Base-by-base conservation (phyloP, 768 basidiomycete genomes). In the Sarcomyxa edulis region DNA sequence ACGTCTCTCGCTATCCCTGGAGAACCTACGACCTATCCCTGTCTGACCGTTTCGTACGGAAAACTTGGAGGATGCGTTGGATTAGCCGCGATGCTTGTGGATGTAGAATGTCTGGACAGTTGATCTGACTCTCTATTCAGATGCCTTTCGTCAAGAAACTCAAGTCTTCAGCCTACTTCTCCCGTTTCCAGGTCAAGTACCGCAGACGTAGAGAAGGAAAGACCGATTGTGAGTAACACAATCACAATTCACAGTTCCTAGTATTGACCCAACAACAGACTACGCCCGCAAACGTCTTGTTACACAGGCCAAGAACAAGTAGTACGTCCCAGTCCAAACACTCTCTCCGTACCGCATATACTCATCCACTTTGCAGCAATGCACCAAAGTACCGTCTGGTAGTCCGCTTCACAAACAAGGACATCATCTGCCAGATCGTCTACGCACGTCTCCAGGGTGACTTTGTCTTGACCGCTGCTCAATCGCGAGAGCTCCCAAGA, bases 261-360 rank as follows among this genome's bases (percentile, higher is more conserved):
- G 15, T 19, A 29, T 19, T 18, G 1, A 14, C 18, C n/a, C n/a
- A n/a, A n/a, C 22, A 16, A 7, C 48, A 92, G 89, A 98, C 78
- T 97, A 98, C 55, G 96, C 96, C 48, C 89, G 96, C 52, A 96
- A 97, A 72, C 84, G 94, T 50, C 79, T 99, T 39, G 81, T 98
- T 49, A 81, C 89, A 43, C 96, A 99, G 76, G 93, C 96, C 43
- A 99, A 99, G 78, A 98, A 97, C 82, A 98, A 98, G 75, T 98
- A 96, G 84, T 86, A 59, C 23, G 80, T 65, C 3, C 32, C 11
- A 7, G 38, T 25, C 20, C 20, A 11, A 1, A 2, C 8, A n/a
- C n/a, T 18, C 2, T 31, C 6, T 15, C 5, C 12, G 15, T 7
- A 7, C 25, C 30, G 12, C n/a, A 25, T 19, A n/a, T 25, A 6